Evolutionary conservation across 192 early-diverging fungal species (phyloP), one percentile per base, ranked within the genome.

Genomic region (Podila verticillata): DNA sequence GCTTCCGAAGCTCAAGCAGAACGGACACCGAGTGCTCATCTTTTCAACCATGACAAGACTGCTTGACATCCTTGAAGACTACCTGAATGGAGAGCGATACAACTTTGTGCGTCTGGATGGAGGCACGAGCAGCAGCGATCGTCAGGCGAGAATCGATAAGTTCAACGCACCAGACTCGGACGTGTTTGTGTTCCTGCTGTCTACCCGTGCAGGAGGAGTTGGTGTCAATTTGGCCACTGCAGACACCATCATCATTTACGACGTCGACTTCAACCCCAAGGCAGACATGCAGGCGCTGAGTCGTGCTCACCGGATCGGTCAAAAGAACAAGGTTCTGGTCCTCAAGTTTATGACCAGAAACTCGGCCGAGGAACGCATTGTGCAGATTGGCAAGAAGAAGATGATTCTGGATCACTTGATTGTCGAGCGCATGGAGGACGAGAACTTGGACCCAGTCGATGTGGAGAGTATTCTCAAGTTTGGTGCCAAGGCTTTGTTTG

Each of bases 21-120:
- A 82, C 12, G 86, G 89, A 1, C 86, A 93, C 78, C 84, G 91
- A 19, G 85, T 97, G 0, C 75, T 98, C 6, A 75, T 98, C 28
- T 98, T 98, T 70, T 91, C 89, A 57, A 95, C 96, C 73, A 96
- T 97, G 79, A 94, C 91, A n/a, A 75, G 89, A 28, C 89, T 92
- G 66, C 82, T 98, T 26, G 91, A 96, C 73, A 87, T 98, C 28
- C 71, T 97, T 17, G 95, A 96, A 69, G 82, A 91, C 8, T 93
- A 92, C 70, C 70, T 97, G 56, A 65, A 78, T 5, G 84, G 71
- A 4, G 75, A 88, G 61, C 83, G 78, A 0, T 86, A 87, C 63
- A 66, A 69, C 44, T 94, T 82, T 82, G 60, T 87, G 10, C 75
- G 93, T 30, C 88, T 98, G 30, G 92, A 95, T 70, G 93, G 93